Base-by-base conservation (phyloP, 768 basidiomycete species). In the Mycena rosella region DNA sequence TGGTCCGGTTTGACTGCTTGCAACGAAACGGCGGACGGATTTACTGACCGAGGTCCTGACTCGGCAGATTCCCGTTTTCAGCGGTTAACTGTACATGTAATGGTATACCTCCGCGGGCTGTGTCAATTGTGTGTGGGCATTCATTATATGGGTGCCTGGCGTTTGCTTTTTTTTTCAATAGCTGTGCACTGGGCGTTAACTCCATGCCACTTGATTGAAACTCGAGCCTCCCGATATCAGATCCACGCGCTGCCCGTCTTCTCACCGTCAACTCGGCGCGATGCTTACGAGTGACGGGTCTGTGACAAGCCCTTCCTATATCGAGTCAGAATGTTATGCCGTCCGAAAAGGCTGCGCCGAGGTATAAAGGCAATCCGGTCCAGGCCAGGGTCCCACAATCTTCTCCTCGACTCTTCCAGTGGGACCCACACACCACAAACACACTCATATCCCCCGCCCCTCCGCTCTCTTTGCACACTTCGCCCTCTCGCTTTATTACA, bases 221-320 rank as follows among this genome's bases (percentile, higher is more conserved):
- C 67, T 53, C 56, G 17, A 30, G 36, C 38, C n/a, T 57, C 56
- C 67, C 61, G 67, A 63, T 64, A 68, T 68, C 67, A 68, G 57
- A 60, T 64, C 62, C 45, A 44, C 20, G 58, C 49, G n/a, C 30
- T 44, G 56, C n/a, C 54, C n/a, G n/a, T 60, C 62, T 68, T 68
- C 67, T 55, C 67, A 68, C 67, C 67, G 62, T 68, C 67, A 68
- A 55, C 27, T 57, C 67, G 67, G 67, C 67, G 57, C 67, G 67
- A 68, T 68, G 42, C 38, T 60, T 68, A 68, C 67, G 51, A 48
- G 67, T 68, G 67, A 68, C 67, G 58, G 67, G 48, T 32, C 57
- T 47, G 65, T 64, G 58, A 67, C 70, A 68, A 38, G 65, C 18
- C n/a, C 36, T 48, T 63, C 42, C 70, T 61, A 64, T 42, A 72